These are phyloP conservation scores for Hyphopichia pseudoburtonii DNA, from an alignment of 1,139 yeast species.

Conservation along the genomic window DNA sequence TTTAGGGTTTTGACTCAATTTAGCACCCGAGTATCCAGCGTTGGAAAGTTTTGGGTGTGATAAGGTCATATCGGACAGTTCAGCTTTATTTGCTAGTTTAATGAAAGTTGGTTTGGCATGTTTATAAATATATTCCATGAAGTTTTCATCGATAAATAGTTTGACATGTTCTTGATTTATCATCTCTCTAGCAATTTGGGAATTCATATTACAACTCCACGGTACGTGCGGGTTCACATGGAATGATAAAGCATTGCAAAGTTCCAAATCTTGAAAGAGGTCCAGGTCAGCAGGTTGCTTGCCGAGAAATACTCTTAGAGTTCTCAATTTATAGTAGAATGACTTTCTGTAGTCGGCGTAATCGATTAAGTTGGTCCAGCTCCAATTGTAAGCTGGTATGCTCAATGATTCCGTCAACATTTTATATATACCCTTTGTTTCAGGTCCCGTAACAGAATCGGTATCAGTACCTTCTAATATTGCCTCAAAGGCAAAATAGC, in stretches of 20 bases:
- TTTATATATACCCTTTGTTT: no score
- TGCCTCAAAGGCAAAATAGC: conserved; percentile 8
- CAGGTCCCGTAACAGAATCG: no score
- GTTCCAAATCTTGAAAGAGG: neutral
- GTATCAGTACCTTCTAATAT: neutral
- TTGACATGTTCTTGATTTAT: conserved; percentile 4
- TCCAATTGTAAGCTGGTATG: conserved; percentile 8
- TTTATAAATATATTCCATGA: conserved; percentile 6
- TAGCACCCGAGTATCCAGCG: conserved; percentile 6
- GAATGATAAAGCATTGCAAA: conserved; percentile 11
- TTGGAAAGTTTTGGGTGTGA: conserved; percentile 8
- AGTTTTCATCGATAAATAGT: conserved; percentile 3
- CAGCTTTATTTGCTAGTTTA: conserved; percentile 2
- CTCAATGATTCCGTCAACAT: conserved; percentile 3
- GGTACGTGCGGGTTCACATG: conserved; percentile 32
- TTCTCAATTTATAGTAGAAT: conserved; percentile 6
- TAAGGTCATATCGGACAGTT: conserved; percentile 1
- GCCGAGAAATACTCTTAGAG: conserved; percentile 5
- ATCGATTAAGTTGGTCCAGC: no score
- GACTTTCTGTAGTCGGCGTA: neutral
- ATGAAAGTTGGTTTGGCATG: conserved; percentile 7
- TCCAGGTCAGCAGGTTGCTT: neutral
- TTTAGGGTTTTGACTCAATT: conserved; percentile 1
- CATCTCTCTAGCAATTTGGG: conserved; percentile 13
- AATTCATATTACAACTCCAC: conserved; percentile 22